These are phyloP conservation scores for Vararia minispora DNA, from an alignment of 768 basidiomycete species.

Conservation along the genomic window DNA sequence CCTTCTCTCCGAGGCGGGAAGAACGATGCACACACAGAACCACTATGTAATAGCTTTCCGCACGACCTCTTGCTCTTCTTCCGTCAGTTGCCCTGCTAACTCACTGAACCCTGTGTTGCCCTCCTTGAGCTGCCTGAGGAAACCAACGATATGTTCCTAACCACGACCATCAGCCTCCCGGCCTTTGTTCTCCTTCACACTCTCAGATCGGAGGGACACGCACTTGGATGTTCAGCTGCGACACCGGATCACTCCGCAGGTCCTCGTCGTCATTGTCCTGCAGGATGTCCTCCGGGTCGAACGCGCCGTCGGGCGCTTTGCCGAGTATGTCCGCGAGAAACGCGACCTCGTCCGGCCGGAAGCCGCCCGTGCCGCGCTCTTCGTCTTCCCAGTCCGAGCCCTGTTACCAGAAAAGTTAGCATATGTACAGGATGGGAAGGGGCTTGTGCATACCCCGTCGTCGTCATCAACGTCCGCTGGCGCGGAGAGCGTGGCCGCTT, in stretches of 20 bases:
- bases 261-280: constrained; percentile 79
- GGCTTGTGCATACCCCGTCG: constrained; percentile 46
- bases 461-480: constrained; percentile 61
- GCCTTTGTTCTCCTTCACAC: neutral
- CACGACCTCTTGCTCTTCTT: constrained; percentile 64
- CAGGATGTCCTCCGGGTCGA: constrained; percentile 70
- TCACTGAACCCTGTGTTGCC: constrained; percentile 53
- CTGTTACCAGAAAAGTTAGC: constrained; percentile 23
- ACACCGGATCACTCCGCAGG: constrained; percentile 75
- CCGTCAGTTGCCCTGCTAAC: constrained; percentile 52
- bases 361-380: constrained; percentile 47
- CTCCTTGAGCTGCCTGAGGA: constrained; percentile 58
- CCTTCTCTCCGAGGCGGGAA: no score
- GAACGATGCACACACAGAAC: no score
- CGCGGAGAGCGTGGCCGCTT: constrained; percentile 54
- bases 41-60: constrained; percentile 37
- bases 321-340: constrained; percentile 80
- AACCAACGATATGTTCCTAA: constrained; percentile 58
- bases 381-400: constrained; percentile 96
- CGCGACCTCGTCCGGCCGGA: constrained; percentile 68
- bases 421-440: neutral
- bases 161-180: neutral
- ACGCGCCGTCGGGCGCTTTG: constrained; percentile 55
- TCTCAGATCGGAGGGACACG: constrained; percentile 10
- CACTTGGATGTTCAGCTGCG: constrained; percentile 73